A percentile compares a stretch with the other conserved stretches of the same genome.
These are phyloP conservation scores for Linnemannia exigua DNA, from an alignment of 192 early-diverging fungal species.

Conservation along the genomic window DNA sequence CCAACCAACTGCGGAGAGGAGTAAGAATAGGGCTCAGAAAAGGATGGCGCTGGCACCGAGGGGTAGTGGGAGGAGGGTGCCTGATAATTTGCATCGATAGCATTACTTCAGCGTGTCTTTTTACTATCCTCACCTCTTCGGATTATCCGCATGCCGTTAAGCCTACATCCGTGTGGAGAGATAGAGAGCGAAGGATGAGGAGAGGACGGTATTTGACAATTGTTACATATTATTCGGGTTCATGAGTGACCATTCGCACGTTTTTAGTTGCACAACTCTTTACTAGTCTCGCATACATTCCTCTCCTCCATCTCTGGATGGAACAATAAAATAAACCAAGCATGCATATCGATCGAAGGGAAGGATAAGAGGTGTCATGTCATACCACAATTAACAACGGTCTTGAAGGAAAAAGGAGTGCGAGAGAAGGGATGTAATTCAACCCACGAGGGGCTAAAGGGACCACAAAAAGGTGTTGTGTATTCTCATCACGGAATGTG, in stretches of 20 bases:
- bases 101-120: background rate
- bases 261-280: background rate
- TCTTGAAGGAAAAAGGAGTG: background rate
- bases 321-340: background rate
- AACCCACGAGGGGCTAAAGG: background rate
- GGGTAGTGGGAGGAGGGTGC: background rate
- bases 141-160: background rate
- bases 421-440: background rate
- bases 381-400: background rate
- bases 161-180: background rate
- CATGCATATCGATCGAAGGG: background rate
- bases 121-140: background rate
- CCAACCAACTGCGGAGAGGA: background rate
- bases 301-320: background rate
- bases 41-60: background rate
- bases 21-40: background rate
- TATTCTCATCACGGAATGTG: too few species aligned
- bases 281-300: background rate
- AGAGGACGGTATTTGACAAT: background rate
- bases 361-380: background rate
- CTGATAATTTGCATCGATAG: background rate
- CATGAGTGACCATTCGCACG: background rate
- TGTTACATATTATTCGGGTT: background rate
- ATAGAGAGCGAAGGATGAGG: too few species aligned
- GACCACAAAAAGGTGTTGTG: too few species aligned